Evolutionary conservation across 495 filamentous ascomycete genomes (phyloP).

Genomic region (Penicillium goetzii): DNA sequence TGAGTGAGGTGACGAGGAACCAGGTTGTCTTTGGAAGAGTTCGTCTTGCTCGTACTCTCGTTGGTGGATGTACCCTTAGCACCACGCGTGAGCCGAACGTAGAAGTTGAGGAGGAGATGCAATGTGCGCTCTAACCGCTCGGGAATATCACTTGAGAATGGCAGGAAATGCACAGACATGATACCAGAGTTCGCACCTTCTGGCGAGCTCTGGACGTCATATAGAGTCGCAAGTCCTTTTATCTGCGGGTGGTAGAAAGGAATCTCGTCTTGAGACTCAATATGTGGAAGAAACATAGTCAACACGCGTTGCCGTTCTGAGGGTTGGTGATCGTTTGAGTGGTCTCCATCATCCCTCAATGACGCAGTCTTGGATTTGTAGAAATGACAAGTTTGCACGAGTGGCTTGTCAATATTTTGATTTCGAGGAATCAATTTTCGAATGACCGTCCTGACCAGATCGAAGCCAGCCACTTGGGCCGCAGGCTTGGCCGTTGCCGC

Average conservation of each 20-base stretch:
- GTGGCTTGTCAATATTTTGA: conserved; percentile 66
- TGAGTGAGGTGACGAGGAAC: conserved; percentile 75
- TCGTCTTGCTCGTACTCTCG: conserved; percentile 26
- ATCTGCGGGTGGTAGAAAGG: conserved; percentile 89
- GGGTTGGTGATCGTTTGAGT: background rate
- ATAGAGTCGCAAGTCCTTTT: conserved; percentile 70
- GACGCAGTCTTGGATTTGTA: conserved; percentile 39
- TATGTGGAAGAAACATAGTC: conserved; percentile 81
- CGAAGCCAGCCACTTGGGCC: conserved; percentile 54
- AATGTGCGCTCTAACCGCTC: conserved; percentile 71
- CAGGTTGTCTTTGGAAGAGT: conserved; percentile 68
- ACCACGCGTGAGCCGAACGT: conserved; percentile 78
- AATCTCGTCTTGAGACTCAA: conserved; percentile 58
- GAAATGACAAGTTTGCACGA: conserved; percentile 82
- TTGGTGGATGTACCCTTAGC: conserved; percentile 19
- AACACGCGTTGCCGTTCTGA: conserved; percentile 45
- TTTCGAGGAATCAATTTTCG: conserved; percentile 82
- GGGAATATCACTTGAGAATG: conserved; percentile 33
- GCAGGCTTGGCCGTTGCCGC: conserved; percentile 24
- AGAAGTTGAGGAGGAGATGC: conserved; percentile 65
- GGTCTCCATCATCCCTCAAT: conserved; percentile 14
- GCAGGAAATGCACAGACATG: conserved; percentile 38
- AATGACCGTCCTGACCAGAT: conserved; percentile 63
- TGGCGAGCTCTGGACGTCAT: conserved; percentile 51
- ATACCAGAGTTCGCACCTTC: conserved; percentile 16